phyloP scores from a whole-genome alignment of 352 stramenopile genomes.

The Globisporangium alternatum region DNA sequence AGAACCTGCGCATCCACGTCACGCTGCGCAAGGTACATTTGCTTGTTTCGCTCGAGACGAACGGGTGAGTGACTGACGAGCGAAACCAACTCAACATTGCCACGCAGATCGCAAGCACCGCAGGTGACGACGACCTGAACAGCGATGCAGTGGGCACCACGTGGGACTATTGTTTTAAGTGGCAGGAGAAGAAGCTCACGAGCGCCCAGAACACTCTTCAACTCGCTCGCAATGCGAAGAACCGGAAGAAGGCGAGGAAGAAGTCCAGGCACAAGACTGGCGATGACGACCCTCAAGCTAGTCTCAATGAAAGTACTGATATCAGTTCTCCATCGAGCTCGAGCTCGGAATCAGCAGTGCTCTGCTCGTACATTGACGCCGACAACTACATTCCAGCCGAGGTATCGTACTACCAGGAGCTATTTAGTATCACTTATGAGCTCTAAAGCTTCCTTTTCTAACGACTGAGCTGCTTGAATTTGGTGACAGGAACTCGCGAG shows the following conservation, averaged over 20 bases:
- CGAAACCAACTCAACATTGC: neutral
- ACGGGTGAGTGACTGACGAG: neutral
- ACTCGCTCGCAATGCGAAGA: neutral
- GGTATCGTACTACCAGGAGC: conserved; percentile 10
- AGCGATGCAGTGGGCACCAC: conserved; percentile 26
- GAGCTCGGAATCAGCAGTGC: neutral
- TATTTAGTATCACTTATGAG: neutral
- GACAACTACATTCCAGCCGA: conserved; percentile 45
- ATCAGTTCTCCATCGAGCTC: neutral
- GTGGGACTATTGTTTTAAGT: conserved; percentile 50
- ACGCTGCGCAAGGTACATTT: conserved; percentile 53
- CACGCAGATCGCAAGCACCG: conserved; percentile 6
- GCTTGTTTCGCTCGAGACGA: neutral
- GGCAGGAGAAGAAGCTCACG: conserved; percentile 48
- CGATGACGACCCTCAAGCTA: conserved; percentile 9
- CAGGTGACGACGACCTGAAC: neutral
- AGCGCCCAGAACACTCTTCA: conserved; percentile 7
- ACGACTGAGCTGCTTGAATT: neutral
- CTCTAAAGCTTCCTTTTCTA: too few relatives aligned
- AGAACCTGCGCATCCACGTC: conserved; percentile 57
- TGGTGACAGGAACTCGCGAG: conserved; percentile 7
- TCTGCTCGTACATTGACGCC: conserved; percentile 42
- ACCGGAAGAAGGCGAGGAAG: neutral
- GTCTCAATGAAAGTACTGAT: conserved; percentile 11
- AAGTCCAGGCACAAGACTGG: conserved; percentile 18